Evolutionary conservation across 2,329 filamentous ascomycete genomes (phyloP), one percentile per base, ranked within the genome.

Genomic region (Colletotrichum lindemuthianum): DNA sequence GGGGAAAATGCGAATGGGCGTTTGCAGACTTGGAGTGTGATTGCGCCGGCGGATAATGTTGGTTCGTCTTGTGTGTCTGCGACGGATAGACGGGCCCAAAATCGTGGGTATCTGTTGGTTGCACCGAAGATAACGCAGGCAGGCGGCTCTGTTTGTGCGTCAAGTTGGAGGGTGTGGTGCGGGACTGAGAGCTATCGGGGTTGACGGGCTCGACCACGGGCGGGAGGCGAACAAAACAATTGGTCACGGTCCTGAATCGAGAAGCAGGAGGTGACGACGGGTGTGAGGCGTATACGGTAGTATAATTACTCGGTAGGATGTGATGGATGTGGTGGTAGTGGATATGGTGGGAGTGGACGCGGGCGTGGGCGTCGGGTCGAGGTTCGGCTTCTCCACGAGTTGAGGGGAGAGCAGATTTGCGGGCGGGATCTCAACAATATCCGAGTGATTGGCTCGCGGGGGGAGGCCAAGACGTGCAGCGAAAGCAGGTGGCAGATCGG

Each of bases 371-470:
- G 24, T 45, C 2, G 10, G 34, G 12, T 43, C 41, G 15, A 3
- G 32, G 37, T 12, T 52, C 40, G 58, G 57, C 58, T 65, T 60
- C 61, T 61, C 58, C 51, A 56, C 41, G 33, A 56, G 61, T 65
- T 65, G 61, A 65, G 58, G 58, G 24, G 48, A 41, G 16, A 43
- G 41, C 41, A 34, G 60, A 47, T 51, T 59, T 48, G 61, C 50
- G 34, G 51, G 52, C 63, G 63, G 56, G 48, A 65, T 58, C 59
- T 63, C 63, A 63, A 63, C 59, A 65, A 65, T 65, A 59, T 43
- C 32, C 48, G 36, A 44, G 16, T 44, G 58, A 65, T 65, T 65
- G 61, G 61, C 41, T 51, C 48, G n/a, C n/a, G n/a, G n/a, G 59
- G 34, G 50, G 24, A 61, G 45, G 50, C 24, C 24, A 53, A 43